These are phyloP conservation scores for Phytophthora kernoviae DNA, from an alignment of 352 stramenopile genomes.

Conservation along the genomic window DNA sequence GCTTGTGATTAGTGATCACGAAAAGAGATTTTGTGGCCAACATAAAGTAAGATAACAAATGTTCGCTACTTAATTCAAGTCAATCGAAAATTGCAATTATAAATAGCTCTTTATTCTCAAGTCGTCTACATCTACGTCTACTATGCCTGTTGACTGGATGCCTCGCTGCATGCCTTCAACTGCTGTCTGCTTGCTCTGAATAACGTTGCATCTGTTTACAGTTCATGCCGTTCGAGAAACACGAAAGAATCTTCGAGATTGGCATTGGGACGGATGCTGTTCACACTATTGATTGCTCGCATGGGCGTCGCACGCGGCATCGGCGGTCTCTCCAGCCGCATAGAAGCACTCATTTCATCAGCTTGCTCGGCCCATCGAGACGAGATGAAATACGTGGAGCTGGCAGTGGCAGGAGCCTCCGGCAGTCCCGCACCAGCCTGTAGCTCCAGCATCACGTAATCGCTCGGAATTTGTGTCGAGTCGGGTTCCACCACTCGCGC, in stretches of 20 bases:
- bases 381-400: constrained; percentile 84
- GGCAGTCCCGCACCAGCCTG: constrained; percentile 64
- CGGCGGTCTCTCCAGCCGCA: constrained; percentile 39
- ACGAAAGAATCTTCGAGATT: constrained; percentile 78
- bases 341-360: constrained; percentile 77
- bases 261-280: constrained; percentile 12
- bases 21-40: no score
- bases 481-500: constrained; percentile 55
- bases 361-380: constrained; percentile 80
- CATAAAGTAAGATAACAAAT: no score
- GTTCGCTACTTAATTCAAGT: neutral
- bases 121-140: constrained; percentile 29
- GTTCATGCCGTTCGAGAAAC: constrained; percentile 60
- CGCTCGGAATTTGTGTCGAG: constrained; percentile 49
- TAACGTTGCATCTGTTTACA: constrained; percentile 15
- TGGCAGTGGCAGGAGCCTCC: constrained; percentile 32
- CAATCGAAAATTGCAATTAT: constrained; percentile 8
- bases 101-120: constrained; percentile 39
- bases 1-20: no score
- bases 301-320: constrained; percentile 20
- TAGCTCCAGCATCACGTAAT: constrained; percentile 86
- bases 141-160: constrained; percentile 5
- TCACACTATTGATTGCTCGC: constrained; percentile 14
- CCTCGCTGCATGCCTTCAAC: constrained; percentile 4
- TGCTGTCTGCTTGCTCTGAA: neutral